These are phyloP conservation scores for Monsonia emarginata DNA, from an alignment of 441 rosid genomes.

Conservation along the genomic window DNA sequence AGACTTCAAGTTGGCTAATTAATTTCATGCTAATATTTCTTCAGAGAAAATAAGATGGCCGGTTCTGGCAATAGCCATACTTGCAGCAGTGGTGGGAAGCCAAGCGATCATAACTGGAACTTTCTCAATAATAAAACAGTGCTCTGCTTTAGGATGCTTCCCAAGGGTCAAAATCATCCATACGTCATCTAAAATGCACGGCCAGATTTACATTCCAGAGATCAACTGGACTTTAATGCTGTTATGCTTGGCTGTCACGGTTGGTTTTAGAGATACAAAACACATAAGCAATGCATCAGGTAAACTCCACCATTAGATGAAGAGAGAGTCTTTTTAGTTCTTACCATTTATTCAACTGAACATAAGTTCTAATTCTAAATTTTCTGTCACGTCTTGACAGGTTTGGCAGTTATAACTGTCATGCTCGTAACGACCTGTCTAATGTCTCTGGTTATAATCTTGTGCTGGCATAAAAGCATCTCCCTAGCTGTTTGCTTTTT, in stretches of 20 bases:
- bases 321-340: too few relatives aligned
- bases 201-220: conserved; percentile 94
- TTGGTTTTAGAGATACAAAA: conserved; percentile 91
- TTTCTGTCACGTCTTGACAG: conserved; percentile 25
- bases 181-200: conserved; percentile 81
- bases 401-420: conserved; percentile 90
- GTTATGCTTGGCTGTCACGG: conserved; percentile 86
- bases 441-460: conserved; percentile 64
- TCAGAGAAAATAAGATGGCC: conserved; percentile 68
- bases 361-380: conserved; percentile 28
- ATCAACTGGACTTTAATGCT: conserved; percentile 89
- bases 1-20: not conserved
- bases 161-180: conserved; percentile 89
- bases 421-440: conserved; percentile 96
- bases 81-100: conserved; percentile 96
- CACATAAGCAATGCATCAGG: conserved; percentile 92
- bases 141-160: conserved; percentile 88
- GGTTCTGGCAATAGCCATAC: conserved; percentile 70
- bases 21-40: too few relatives aligned
- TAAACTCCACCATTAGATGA: too few relatives aligned
- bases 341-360: too few relatives aligned
- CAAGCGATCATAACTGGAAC: conserved; percentile 96
- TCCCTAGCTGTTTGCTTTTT: conserved; percentile 56
- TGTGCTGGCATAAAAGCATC: conserved; percentile 86
- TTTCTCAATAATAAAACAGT: conserved; percentile 92